phyloP scores from a whole-genome alignment of 2,329 filamentous ascomycete genomes.

The Dactylellina drechsleri region DNA sequence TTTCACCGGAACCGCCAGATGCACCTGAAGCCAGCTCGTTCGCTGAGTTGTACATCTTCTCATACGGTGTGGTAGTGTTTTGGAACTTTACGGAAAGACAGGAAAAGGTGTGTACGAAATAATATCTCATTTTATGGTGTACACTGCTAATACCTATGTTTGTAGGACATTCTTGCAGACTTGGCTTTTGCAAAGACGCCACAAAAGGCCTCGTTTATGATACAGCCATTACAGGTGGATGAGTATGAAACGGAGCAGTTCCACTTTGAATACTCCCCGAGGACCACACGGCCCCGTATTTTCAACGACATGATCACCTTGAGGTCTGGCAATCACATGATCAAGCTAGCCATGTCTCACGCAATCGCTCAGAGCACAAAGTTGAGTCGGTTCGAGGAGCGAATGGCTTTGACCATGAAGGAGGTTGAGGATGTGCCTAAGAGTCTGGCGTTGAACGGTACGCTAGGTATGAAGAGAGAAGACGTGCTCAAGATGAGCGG shows the following conservation, averaged over 20 bases:
- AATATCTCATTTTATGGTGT: not conserved
- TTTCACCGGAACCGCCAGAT: constrained; percentile 52
- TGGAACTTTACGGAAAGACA: constrained; percentile 98
- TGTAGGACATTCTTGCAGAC: constrained; percentile 83
- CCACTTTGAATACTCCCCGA: constrained; percentile 93
- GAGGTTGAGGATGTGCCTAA: constrained; percentile 93
- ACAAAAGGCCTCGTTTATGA: constrained; percentile 74
- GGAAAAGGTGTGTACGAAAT: constrained; percentile 71
- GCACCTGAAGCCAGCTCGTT: constrained; percentile 69
- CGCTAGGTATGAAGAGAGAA: constrained; percentile 87
- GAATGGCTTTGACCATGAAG: constrained; percentile 92
- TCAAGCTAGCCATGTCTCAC: constrained; percentile 96
- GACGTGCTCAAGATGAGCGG: constrained; percentile 94
- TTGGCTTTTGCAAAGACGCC: constrained; percentile 84
- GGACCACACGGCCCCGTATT: constrained; percentile 80
- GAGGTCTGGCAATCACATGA: constrained; percentile 95
- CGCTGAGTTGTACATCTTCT: constrained; percentile 96
- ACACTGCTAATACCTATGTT: constrained; percentile 19
- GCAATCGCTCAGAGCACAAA: constrained; percentile 98
- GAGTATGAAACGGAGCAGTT: constrained; percentile 99
- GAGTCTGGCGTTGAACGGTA: constrained; percentile 84
- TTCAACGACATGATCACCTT: constrained; percentile 99
- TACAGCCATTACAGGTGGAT: constrained; percentile 81
- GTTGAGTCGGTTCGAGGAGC: constrained; percentile 92
- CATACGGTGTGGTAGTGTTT: constrained; percentile 96